These are phyloP conservation scores for Garcileccinum viscosum DNA, from an alignment of 1,284 basidiomycete genomes.

Conservation along the genomic window DNA sequence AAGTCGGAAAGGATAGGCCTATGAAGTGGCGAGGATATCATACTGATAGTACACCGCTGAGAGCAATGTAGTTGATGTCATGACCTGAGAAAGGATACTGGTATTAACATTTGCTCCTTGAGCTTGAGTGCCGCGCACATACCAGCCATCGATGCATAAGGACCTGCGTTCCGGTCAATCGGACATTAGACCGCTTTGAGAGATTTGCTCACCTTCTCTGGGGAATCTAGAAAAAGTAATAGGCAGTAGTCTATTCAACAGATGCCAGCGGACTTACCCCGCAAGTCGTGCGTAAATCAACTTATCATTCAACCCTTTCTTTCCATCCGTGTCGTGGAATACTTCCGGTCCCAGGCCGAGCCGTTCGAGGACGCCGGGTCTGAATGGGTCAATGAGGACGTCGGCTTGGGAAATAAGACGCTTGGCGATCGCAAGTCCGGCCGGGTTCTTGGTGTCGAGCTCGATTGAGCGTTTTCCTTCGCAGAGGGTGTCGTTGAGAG, in stretches of 20 bases:
- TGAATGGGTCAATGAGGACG: constrained; percentile 83
- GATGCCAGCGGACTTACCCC: constrained; percentile 52
- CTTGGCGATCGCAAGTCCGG: constrained; percentile 64
- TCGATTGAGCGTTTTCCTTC: constrained; percentile 78
- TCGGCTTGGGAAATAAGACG: constrained; percentile 73
- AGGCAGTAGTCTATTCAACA: background rate
- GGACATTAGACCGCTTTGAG: constrained; percentile 13
- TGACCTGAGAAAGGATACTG: constrained; percentile 67
- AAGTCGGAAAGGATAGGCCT: constrained; percentile 1
- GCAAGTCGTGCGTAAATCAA: constrained; percentile 71
- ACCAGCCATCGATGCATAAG: constrained; percentile 76
- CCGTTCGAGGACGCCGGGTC: constrained; percentile 83
- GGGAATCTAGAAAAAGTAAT: constrained; percentile 53
- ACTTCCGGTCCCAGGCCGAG: constrained; percentile 80
- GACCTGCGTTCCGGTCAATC: constrained; percentile 48
- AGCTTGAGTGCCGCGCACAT: constrained; percentile 19
- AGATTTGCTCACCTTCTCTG: constrained; percentile 51
- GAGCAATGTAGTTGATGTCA: constrained; percentile 87
- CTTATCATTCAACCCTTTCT: constrained; percentile 60
- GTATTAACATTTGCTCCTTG: constrained; percentile 1
- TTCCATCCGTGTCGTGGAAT: constrained; percentile 56
- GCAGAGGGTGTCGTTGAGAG: constrained; percentile 60
- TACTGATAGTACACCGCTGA: constrained; percentile 80
- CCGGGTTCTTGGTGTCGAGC: constrained; percentile 66
- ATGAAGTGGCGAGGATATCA: constrained; percentile 25